Evolutionary conservation across 345 rosid species (phyloP).

Genomic region (Hibiscus mutabilis): DNA sequence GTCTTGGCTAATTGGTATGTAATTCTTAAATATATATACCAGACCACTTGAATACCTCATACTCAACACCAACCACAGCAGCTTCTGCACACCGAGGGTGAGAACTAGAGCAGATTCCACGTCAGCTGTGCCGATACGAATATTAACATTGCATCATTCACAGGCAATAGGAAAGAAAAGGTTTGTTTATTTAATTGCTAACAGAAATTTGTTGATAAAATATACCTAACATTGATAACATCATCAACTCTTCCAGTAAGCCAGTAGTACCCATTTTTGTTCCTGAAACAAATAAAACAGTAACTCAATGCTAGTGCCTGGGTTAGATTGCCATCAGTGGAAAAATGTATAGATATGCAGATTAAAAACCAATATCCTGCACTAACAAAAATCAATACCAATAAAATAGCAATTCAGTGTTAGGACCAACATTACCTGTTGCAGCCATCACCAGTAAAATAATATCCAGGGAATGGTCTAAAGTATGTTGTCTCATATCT

Average conservation of each 20-base stretch:
- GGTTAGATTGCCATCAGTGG: constrained; percentile 10
- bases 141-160: constrained; percentile 7
- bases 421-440: constrained; percentile 48
- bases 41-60: constrained; percentile 49
- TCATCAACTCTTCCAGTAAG: constrained; percentile 81
- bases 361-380: background rate
- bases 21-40: background rate
- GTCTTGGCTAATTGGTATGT: background rate
- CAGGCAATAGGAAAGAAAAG: background rate
- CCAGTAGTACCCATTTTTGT: constrained; percentile 80
- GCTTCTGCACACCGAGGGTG: constrained; percentile 97
- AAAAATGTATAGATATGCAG: background rate
- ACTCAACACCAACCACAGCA: constrained; percentile 94
- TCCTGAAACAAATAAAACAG: constrained; percentile 49
- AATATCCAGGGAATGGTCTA: constrained; percentile 91
- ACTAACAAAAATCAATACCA: background rate
- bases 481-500: constrained; percentile 97
- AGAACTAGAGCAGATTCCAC: constrained; percentile 98
- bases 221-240: constrained; percentile 87
- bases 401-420: constrained; percentile 49
- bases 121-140: constrained; percentile 97
- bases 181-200: background rate
- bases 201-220: background rate
- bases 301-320: background rate
- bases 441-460: constrained; percentile 96